phyloP scores from a whole-genome alignment of 495 filamentous ascomycete species.

The Aspergillus leporis region DNA sequence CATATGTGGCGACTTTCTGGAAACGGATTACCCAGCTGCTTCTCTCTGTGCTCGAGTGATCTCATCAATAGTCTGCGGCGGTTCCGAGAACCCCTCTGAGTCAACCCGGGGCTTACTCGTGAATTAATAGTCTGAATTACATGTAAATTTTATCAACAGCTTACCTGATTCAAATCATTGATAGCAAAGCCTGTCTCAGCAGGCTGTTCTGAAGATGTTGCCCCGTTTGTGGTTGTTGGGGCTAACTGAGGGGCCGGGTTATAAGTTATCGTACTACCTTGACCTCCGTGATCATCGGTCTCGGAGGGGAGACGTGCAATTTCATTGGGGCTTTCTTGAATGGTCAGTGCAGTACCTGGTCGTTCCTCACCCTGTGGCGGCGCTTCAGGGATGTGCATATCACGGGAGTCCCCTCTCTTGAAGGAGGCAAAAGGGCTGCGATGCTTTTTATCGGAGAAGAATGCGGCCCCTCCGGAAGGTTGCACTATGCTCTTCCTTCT shows the following conservation, averaged over 20 bases:
- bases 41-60: constrained; percentile 83
- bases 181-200: constrained; percentile 21
- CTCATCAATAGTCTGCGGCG: constrained; percentile 67
- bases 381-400: constrained; percentile 45
- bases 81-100: constrained; percentile 67
- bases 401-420: constrained; percentile 45
- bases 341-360: constrained; percentile 39
- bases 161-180: constrained; percentile 29
- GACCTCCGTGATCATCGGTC: constrained; percentile 27
- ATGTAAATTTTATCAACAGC: background rate
- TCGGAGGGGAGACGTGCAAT: constrained; percentile 34
- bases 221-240: constrained; percentile 32
- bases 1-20: background rate
- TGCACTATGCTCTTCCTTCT: constrained; percentile 53
- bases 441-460: constrained; percentile 52
- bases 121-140: constrained; percentile 10
- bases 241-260: constrained; percentile 26
- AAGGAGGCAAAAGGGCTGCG: constrained; percentile 54
- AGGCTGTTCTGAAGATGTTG: constrained; percentile 22
- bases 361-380: constrained; percentile 34
- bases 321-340: constrained; percentile 32
- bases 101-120: constrained; percentile 47
- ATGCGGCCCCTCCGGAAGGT: constrained; percentile 29
- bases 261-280: constrained; percentile 20
- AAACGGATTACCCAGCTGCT: constrained; percentile 56